These are phyloP conservation scores for Colletotrichum orchidophilum DNA, from an alignment of 2,329 filamentous ascomycete species.

Conservation along the genomic window DNA sequence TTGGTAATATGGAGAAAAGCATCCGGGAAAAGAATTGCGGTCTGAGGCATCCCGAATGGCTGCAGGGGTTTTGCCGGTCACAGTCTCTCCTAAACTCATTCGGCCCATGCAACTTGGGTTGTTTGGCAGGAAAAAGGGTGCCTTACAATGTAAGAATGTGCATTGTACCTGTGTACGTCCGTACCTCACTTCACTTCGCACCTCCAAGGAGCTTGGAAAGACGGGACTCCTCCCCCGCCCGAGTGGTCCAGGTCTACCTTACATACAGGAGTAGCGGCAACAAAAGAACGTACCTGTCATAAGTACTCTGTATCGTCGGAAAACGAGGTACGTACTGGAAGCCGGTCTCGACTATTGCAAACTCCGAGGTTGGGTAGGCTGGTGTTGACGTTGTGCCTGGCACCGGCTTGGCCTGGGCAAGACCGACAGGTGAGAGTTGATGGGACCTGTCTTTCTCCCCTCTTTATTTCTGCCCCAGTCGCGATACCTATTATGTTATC, in stretches of 20 bases:
- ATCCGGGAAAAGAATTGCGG: conserved; percentile 29
- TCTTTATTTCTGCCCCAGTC: neutral
- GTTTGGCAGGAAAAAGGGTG: neutral
- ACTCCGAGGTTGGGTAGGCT: conserved; percentile 10
- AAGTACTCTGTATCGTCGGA: neutral
- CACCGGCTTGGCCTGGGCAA: neutral
- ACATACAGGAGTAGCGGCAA: too few species aligned
- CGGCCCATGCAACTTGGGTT: neutral
- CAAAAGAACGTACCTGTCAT: conserved; percentile 8
- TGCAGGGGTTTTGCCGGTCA: conserved; percentile 26
- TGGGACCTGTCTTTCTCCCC: conserved; percentile 1
- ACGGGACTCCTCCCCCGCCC: conserved; percentile 20
- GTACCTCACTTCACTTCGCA: neutral
- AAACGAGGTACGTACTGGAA: neutral
- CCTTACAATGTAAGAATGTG: neutral
- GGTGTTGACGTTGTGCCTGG: conserved; percentile 11
- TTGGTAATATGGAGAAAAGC: conserved; percentile 23
- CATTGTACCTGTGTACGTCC: neutral
- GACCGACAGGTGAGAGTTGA: neutral
- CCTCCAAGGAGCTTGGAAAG: neutral
- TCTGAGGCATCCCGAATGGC: conserved; percentile 28
- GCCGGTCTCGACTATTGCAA: neutral
- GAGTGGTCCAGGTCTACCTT: neutral
- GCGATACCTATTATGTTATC: too few species aligned
- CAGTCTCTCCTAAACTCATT: conserved; percentile 13